These are phyloP conservation scores for Elsinoe necatrix DNA, from an alignment of 2,329 filamentous ascomycete species.

Conservation along the genomic window DNA sequence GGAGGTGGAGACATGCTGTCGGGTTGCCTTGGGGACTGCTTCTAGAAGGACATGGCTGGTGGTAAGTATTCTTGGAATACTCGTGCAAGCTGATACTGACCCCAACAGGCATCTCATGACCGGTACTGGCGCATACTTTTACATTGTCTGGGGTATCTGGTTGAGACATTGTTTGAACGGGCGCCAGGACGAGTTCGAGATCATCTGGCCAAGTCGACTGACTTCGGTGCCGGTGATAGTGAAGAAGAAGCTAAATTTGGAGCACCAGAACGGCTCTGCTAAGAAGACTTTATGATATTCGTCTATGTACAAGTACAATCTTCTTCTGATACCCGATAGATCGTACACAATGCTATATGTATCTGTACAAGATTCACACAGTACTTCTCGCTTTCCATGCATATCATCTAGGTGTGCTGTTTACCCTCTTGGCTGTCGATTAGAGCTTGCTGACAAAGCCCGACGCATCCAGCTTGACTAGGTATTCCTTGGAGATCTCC, in stretches of 20 bases:
- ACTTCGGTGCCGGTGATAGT: conserved; percentile 48
- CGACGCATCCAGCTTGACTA: conserved; percentile 33
- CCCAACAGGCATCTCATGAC: conserved; percentile 64
- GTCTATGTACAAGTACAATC: conserved; percentile 10
- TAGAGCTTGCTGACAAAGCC: conserved; percentile 25
- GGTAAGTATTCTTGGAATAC: conserved; percentile 38
- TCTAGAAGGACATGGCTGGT: conserved; percentile 66
- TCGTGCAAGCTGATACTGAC: not conserved
- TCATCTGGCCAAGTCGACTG: conserved; percentile 59
- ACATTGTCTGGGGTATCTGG: conserved; percentile 79
- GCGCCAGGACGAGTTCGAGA: conserved; percentile 59
- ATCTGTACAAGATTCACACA: not conserved
- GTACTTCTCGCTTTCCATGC: not conserved
- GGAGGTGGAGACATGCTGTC: conserved; percentile 56
- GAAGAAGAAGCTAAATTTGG: conserved; percentile 19
- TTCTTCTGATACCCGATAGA: conserved; percentile 12
- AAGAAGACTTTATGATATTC: conserved; percentile 28
- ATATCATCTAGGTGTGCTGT: not conserved
- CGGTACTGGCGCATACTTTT: conserved; percentile 72
- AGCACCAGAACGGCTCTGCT: conserved; percentile 21
- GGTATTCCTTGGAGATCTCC: conserved; percentile 34
- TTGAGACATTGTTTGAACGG: conserved; percentile 67
- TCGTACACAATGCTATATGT: not conserved
- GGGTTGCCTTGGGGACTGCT: conserved; percentile 73
- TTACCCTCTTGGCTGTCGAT: not conserved